Conservation (phyloP, 2,329 filamentous ascomycete genomes). For the Aspergillus hortae region DNA sequence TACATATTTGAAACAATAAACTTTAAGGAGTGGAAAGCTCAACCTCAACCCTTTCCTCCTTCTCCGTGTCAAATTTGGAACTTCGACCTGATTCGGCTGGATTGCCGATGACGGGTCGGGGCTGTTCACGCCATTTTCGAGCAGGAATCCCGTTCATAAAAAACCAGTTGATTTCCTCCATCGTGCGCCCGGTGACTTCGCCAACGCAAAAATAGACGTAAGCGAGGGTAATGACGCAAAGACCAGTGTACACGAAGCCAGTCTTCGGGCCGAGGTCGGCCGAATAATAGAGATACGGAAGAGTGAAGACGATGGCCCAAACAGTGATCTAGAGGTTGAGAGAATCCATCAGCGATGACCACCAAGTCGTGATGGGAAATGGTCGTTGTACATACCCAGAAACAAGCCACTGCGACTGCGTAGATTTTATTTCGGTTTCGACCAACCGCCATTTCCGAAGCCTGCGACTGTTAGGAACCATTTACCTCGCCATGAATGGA, state of each 20-base stretch:
- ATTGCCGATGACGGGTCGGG: background rate
- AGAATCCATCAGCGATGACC: background rate
- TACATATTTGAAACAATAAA: no score
- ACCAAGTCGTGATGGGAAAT: no score
- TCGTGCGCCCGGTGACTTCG: background rate
- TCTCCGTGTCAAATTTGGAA: no score
- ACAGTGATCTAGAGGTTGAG: background rate
- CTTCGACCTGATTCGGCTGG: no score
- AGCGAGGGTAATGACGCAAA: background rate
- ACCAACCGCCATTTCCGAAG: background rate
- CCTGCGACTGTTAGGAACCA: background rate
- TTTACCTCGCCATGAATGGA: background rate
- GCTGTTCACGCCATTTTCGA: background rate
- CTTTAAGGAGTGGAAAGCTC: no score
- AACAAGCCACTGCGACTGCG: background rate
- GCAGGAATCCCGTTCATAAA: background rate
- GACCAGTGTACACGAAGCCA: background rate
- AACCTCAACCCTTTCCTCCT: no score
- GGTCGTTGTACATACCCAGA: background rate
- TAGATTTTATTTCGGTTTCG: conserved; percentile 3
- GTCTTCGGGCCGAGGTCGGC: background rate
- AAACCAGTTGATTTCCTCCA: conserved; percentile 5
- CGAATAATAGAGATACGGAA: background rate
- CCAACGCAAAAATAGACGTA: background rate
- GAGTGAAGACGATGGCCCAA: background rate